Conservation (phyloP, 2,329 filamentous ascomycete genomes). For the Chaetomium sp. region DNA sequence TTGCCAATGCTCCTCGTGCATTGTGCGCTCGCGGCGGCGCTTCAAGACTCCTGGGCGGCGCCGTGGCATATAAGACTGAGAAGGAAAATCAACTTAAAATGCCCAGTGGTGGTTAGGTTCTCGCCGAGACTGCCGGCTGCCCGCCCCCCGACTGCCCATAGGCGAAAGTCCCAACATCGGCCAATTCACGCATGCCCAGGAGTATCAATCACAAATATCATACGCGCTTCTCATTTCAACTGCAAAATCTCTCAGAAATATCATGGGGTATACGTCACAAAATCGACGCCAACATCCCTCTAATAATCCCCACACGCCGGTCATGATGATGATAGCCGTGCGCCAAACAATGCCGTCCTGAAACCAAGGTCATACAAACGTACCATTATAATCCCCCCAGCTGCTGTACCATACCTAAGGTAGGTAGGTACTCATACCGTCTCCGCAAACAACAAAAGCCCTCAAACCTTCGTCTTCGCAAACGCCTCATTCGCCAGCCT, state of each 20-base stretch:
- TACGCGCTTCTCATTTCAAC: neutral
- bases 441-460: neutral
- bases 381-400: neutral
- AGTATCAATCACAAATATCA: neutral
- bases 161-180: neutral
- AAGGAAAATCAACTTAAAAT: neutral
- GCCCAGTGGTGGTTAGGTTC: neutral
- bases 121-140: neutral
- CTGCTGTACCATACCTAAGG: neutral
- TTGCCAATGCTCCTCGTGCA: too few relatives aligned
- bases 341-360: slow-evolving; percentile 13
- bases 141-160: neutral
- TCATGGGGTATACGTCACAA: slow-evolving; percentile 12
- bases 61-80: too few relatives aligned
- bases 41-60: too few relatives aligned
- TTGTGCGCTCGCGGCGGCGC: too few relatives aligned
- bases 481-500: slow-evolving; percentile 34
- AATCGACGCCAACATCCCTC: slow-evolving; percentile 13
- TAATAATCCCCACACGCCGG: neutral
- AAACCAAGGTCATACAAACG: neutral
- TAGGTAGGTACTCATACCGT: neutral
- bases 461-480: slow-evolving; percentile 27
- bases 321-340: slow-evolving; percentile 9
- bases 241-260: neutral
- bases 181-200: neutral